Base-by-base conservation (phyloP, 129 eudicot species). In the Flaveria linearis region DNA sequence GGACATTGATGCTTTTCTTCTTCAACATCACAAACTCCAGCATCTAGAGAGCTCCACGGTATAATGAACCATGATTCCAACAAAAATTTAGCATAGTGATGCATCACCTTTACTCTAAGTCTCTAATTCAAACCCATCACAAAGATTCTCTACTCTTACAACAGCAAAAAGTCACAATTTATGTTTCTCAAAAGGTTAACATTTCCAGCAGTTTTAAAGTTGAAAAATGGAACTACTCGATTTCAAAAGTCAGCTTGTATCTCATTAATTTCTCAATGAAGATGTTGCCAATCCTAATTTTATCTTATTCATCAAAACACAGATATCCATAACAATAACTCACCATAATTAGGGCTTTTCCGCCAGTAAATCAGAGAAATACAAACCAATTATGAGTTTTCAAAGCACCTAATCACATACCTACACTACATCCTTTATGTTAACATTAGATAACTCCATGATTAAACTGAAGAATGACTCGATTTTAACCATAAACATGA, bases 301-400 rank as follows among this genome's bases (percentile, higher is more conserved):
- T 41, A 73, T 41, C 56, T 41, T 17, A 55, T 72, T 55, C 9
- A 41, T 55, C 66, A 12, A 36, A 25, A 12, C 33, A 14, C 16
- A 49, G 53, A 14, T 55, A 72, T 71, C 63, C 58, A 71, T 28
- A 36, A 30, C 22, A 28, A 28, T 33, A 51, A 50, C 26, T 61
- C 42, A 47, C 66, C 41, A 50, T 76, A 66, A 25, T 50, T 68
- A 30, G 57, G 73, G 73, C 46, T 64, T 64, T 63, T 63, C 18
- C 28, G 36, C 33, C 30, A 28, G 16, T 33, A 65, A 64, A 76
- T 17, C 41, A 76, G 18, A 77, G 9, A 43, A 45, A 26, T 20
- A 58, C 1, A 49, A 12, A 58, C 33, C 68, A 33, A 61, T 33
- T n/a, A 16, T 69, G 15, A 41, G 20, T 15, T 68, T 25, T 25